These are phyloP conservation scores for Eragrostis curvula DNA, from an alignment of 176 grass and related monocot genomes.

Conservation along the genomic window DNA sequence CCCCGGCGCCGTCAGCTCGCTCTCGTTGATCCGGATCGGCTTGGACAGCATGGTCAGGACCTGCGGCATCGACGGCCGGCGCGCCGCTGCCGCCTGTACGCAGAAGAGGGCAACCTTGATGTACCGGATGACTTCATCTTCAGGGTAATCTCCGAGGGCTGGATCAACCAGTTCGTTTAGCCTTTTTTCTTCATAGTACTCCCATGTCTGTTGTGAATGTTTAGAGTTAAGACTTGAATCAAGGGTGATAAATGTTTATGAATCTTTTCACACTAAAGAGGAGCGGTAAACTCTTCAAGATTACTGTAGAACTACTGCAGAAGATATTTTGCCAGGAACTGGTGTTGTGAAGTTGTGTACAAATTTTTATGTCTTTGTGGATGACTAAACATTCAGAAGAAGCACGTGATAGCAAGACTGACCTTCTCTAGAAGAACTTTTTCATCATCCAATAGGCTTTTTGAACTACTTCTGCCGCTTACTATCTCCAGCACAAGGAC, in stretches of 20 bases:
- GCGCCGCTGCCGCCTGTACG: slow-evolving; percentile 64
- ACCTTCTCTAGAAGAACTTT: slow-evolving; percentile 84
- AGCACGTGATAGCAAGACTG: slow-evolving; percentile 8
- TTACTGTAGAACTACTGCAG: neutral
- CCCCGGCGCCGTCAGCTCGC: slow-evolving; percentile 71
- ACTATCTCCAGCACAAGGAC: slow-evolving; percentile 79
- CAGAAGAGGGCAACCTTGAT: slow-evolving; percentile 93
- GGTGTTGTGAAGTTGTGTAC: neutral
- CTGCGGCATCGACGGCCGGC: slow-evolving; percentile 73
- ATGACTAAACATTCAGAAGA: slow-evolving; percentile 15
- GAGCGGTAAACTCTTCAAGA: neutral
- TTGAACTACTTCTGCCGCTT: slow-evolving; percentile 77
- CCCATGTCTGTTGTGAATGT: slow-evolving; percentile 66
- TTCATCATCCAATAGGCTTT: slow-evolving; percentile 54
- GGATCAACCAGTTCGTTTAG: slow-evolving; percentile 72
- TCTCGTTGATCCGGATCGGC: slow-evolving; percentile 74
- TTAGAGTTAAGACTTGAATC: slow-evolving; percentile 21
- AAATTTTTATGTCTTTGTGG: neutral
- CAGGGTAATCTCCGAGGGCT: slow-evolving; percentile 56
- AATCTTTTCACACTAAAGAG: neutral
- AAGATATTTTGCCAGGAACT: neutral
- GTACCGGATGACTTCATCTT: slow-evolving; percentile 70
- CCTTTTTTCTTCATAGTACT: slow-evolving; percentile 65
- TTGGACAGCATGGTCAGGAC: slow-evolving; percentile 85
- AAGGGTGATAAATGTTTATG: neutral